These are phyloP conservation scores for Hippophae tibetana DNA, from an alignment of 306 rosid genomes.

Conservation along the genomic window DNA sequence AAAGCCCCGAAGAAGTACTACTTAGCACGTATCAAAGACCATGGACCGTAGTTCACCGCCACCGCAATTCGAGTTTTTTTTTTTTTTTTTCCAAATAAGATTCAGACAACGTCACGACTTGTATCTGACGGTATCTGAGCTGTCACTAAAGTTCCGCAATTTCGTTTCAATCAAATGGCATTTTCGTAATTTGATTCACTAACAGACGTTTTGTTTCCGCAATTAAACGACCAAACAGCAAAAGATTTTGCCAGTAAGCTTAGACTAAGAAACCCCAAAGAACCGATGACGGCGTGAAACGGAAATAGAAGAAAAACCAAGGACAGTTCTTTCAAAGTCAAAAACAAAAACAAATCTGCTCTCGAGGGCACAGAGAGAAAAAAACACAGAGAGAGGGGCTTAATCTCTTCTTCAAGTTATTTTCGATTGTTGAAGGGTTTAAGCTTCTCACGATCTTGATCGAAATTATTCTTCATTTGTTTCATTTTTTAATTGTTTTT, in stretches of 20 bases:
- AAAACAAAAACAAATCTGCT: slow-evolving; percentile 22
- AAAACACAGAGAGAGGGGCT: slow-evolving; percentile 17
- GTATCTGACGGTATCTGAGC: slow-evolving; percentile 3
- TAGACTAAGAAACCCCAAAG: slow-evolving; percentile 2
- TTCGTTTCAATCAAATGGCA: slow-evolving; percentile 19
- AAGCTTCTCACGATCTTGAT: slow-evolving; percentile 24
- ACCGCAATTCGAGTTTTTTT: slow-evolving; percentile 21
- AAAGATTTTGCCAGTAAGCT: slow-evolving; percentile 6
- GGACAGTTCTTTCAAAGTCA: background rate
- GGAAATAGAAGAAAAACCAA: slow-evolving; percentile 4
- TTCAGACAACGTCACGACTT: slow-evolving; percentile 21
- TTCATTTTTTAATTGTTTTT: slow-evolving; percentile 16
- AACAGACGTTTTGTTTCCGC: slow-evolving; percentile 25
- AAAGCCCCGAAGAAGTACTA: background rate
- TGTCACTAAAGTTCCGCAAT: slow-evolving; percentile 23
- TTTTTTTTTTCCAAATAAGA: background rate
- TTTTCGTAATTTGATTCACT: background rate
- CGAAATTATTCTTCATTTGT: slow-evolving; percentile 2
- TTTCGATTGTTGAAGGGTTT: slow-evolving; percentile 38
- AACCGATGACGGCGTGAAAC: slow-evolving; percentile 26
- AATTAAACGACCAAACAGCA: slow-evolving; percentile 18
- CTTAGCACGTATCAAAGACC: background rate
- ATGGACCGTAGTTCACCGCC: slow-evolving; percentile 29
- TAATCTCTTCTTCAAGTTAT: slow-evolving; percentile 28
- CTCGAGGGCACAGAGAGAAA: slow-evolving; percentile 6